phyloP scores from a whole-genome alignment of 805 yeast species.

The Cyberlindnera maclurae region DNA sequence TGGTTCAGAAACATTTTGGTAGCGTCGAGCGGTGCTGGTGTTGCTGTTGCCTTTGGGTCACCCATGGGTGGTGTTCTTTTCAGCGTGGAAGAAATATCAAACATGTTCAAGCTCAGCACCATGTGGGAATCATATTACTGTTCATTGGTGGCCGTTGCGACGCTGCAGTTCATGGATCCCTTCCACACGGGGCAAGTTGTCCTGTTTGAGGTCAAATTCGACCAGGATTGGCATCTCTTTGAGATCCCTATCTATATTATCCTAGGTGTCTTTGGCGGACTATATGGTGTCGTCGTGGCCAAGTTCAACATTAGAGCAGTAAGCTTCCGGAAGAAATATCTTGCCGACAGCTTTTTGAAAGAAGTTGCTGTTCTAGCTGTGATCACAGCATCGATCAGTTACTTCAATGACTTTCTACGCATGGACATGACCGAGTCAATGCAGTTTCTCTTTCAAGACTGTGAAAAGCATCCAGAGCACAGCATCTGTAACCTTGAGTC shows the following conservation, averaged over 20 bases:
- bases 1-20: conserved; percentile 37
- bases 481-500: conserved; percentile 33
- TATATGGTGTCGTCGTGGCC: conserved; percentile 75
- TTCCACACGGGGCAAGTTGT: conserved; percentile 93
- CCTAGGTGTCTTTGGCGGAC: conserved; percentile 86
- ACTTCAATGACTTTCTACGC: conserved; percentile 72
- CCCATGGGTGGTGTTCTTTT: conserved; percentile 97
- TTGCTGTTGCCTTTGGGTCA: conserved; percentile 95
- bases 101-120: conserved; percentile 65
- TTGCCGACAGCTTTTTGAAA: conserved; percentile 47
- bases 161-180: conserved; percentile 77
- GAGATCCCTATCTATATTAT: conserved; percentile 77
- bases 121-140: conserved; percentile 92
- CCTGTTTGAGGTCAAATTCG: conserved; percentile 84
- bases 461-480: conserved; percentile 37
- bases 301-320: conserved; percentile 71
- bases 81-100: conserved; percentile 84
- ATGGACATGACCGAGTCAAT: conserved; percentile 94
- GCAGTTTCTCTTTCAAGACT: conserved; percentile 84
- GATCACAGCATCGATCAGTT: conserved; percentile 69
- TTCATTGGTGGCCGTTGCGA: conserved; percentile 78
- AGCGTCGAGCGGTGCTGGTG: conserved; percentile 96
- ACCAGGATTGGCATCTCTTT: conserved; percentile 76
- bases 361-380: conserved; percentile 67
- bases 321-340: conserved; percentile 65